Percentiles rank a stretch among this genome's conserved stretches.
These are phyloP conservation scores for Phylloporus rhodoxanthus DNA, from an alignment of 768 basidiomycete genomes.

Conservation along the genomic window DNA sequence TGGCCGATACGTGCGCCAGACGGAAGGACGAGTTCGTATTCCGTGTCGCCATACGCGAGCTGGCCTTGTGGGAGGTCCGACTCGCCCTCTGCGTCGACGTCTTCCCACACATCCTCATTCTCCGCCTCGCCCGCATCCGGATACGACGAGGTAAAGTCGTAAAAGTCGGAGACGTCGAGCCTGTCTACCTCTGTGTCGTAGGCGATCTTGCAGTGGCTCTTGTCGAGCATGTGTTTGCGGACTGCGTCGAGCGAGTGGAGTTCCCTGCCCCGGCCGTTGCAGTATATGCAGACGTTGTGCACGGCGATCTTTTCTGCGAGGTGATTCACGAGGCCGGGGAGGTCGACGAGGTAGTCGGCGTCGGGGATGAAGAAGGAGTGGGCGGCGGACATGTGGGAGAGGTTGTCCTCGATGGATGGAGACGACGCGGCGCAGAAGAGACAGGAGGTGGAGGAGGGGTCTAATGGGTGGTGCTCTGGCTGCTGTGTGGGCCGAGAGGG, in stretches of 20 bases:
- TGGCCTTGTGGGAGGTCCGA: constrained; percentile 42
- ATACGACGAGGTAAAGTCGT: constrained; percentile 85
- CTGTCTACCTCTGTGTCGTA: constrained; percentile 78
- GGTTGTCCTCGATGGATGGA: constrained; percentile 53
- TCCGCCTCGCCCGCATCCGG: constrained; percentile 33
- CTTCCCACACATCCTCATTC: constrained; percentile 39
- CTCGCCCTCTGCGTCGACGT: constrained; percentile 30
- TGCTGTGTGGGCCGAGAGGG: constrained; percentile 9
- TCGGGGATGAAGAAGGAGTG: constrained; percentile 99
- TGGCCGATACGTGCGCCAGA: constrained; percentile 92
- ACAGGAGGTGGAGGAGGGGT: constrained; percentile 59
- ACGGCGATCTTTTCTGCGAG: constrained; percentile 91
- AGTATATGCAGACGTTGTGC: constrained; percentile 90
- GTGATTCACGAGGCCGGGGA: constrained; percentile 74
- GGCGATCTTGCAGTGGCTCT: constrained; percentile 93
- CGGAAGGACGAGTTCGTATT: constrained; percentile 86
- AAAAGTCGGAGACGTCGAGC: constrained; percentile 86
- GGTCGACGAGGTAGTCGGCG: constrained; percentile 81
- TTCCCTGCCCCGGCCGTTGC: constrained; percentile 76
- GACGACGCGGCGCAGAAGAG: constrained; percentile 73
- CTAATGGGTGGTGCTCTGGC: background rate
- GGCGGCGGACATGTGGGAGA: constrained; percentile 77
- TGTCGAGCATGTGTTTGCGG: constrained; percentile 93
- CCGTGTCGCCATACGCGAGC: constrained; percentile 72
- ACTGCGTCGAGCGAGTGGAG: constrained; percentile 84